Percentiles rank a stretch among this genome's conserved stretches.
Evolutionary conservation across 2,329 filamentous ascomycete species (phyloP).

Genomic region (Diaporthe sp.): DNA sequence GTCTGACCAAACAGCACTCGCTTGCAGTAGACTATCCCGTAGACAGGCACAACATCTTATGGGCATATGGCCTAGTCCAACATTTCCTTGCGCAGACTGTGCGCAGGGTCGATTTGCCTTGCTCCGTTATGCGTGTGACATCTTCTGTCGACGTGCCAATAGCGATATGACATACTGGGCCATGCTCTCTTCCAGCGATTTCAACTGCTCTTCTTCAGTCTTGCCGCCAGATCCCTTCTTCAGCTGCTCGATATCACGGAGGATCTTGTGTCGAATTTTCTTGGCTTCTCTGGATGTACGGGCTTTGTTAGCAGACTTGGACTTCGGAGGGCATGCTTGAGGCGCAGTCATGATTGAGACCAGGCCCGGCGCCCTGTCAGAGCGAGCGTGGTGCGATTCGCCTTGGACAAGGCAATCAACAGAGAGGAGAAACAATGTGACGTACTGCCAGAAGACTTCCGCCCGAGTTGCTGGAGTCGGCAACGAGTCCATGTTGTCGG

Average conservation of each 20-base stretch:
- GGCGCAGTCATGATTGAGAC: neutral
- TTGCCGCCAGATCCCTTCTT: conserved; percentile 48
- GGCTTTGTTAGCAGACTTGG: conserved; percentile 17
- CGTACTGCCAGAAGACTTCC: conserved; percentile 40
- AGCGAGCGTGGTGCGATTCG: neutral
- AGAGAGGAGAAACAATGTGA: neutral
- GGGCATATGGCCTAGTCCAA: no score
- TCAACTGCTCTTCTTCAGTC: conserved; percentile 45
- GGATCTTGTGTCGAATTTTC: conserved; percentile 48
- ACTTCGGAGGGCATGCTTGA: neutral
- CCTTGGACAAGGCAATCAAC: neutral
- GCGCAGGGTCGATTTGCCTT: neutral
- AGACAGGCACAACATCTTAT: neutral
- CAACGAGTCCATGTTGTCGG: conserved; percentile 34
- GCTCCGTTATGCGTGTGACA: conserved; percentile 15
- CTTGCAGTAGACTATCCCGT: neutral
- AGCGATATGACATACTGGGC: conserved; percentile 48
- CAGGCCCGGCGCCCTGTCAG: neutral
- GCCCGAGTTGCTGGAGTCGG: conserved; percentile 35
- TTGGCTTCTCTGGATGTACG: conserved; percentile 40
- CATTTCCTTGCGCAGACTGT: neutral
- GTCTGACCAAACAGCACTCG: conserved; percentile 12
- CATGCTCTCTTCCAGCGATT: conserved; percentile 49
- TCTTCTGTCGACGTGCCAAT: neutral
- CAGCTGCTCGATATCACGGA: conserved; percentile 43